Evolutionary conservation across 2,329 filamentous ascomycete species (phyloP), one percentile per base, ranked within the genome.

Genomic region (Tolypocladium paradoxum): DNA sequence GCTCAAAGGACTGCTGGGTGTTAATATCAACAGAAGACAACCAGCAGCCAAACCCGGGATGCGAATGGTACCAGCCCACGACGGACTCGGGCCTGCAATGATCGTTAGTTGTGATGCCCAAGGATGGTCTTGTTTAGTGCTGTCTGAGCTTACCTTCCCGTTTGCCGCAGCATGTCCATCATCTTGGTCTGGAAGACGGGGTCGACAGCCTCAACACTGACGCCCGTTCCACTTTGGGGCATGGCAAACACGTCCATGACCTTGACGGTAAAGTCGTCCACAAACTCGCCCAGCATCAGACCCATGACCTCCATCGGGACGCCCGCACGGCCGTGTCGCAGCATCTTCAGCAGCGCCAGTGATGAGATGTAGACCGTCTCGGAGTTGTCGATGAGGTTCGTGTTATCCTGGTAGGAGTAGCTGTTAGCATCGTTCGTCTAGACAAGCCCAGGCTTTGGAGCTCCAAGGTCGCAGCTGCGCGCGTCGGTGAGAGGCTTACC

Each of bases 281-380:
- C 92, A 63, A 99, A 97, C 71, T 97, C 93, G 70, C 93, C 93
- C 65, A 97, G 75, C 93, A 99, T 99, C 69, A 99, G 77, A 57
- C 93, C 93, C 93, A 99, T 99, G 70, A 99, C 93, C 78, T 99
- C 93, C 93, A 99, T 99, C 22, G 93, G 93, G 60, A 99, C 93
- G 76, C 93, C 93, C 40, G 93, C 93, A 61, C 93, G 87, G 59
- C 93, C 93, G 73, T 99, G 93, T 69, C 93, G 86, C 71, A 99
- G 80, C 93, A 99, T 99, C 81, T 99, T 99, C 64, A 99, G 79
- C 51, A 99, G 81, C 51, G 93, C 93, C 56, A 99, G 83, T 49
- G 93, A 99, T 51, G 93, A 99, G 65, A 99, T 99, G 76, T 99
- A 96, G 62, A 99, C 93, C 35, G 93, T 99, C 77, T 99, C 93